Conservation (phyloP, 2,329 filamentous ascomycete genomes). For the Aureobasidium melanogenum region DNA sequence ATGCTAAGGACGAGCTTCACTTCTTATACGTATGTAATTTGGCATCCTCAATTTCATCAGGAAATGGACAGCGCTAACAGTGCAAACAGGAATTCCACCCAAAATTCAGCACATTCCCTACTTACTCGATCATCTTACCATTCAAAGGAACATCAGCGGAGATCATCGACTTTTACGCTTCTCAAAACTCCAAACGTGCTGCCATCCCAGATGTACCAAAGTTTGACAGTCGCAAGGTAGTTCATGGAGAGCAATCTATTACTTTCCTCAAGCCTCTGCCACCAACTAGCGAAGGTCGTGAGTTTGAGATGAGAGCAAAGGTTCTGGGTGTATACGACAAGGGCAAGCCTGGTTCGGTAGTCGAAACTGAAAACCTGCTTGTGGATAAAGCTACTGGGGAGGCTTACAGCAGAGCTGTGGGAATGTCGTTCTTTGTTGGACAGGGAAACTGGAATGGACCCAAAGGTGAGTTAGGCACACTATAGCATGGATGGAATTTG, state of each 20-base stretch:
- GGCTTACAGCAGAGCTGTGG: slow-evolving; percentile 60
- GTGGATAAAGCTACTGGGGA: slow-evolving; percentile 63
- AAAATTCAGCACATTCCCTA: slow-evolving; percentile 79
- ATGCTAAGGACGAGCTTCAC: slow-evolving; percentile 70
- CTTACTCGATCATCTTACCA: slow-evolving; percentile 72
- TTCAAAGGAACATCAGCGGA: slow-evolving; percentile 73
- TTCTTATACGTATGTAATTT: slow-evolving; percentile 66
- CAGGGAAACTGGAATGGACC: slow-evolving; percentile 83
- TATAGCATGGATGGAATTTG: neutral
- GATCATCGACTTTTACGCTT: slow-evolving; percentile 75
- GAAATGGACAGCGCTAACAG: neutral
- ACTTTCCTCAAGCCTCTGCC: slow-evolving; percentile 70
- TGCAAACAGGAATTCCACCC: slow-evolving; percentile 68
- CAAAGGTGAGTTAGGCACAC: slow-evolving; percentile 49
- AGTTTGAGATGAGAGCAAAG: slow-evolving; percentile 68
- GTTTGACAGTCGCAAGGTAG: slow-evolving; percentile 63
- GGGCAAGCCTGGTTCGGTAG: slow-evolving; percentile 70
- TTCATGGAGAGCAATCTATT: slow-evolving; percentile 78
- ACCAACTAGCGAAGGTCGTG: slow-evolving; percentile 57
- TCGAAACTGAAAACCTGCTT: slow-evolving; percentile 69
- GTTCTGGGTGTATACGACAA: slow-evolving; percentile 86
- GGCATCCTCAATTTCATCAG: neutral
- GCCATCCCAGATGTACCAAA: slow-evolving; percentile 68
- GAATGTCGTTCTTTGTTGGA: slow-evolving; percentile 69
- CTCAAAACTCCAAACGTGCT: slow-evolving; percentile 42